These are phyloP conservation scores for Panus rudis DNA, from an alignment of 768 basidiomycete genomes.

Conservation along the genomic window DNA sequence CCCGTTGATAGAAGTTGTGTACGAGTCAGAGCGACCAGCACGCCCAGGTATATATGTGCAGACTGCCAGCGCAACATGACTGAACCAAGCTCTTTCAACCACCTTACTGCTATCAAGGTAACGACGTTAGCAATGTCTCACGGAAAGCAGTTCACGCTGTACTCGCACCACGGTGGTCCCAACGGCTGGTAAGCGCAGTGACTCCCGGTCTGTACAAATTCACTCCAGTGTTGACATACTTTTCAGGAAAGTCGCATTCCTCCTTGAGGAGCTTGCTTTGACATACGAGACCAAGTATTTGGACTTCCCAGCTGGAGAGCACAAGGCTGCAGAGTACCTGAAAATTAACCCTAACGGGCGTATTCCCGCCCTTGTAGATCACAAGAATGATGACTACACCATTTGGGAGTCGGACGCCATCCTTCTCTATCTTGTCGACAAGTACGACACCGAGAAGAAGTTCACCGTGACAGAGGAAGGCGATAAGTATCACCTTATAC, in stretches of 20 bases:
- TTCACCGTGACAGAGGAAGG: conserved; percentile 3
- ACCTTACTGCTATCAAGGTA: too few species aligned
- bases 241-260: conserved; percentile 11
- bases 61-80: too few species aligned
- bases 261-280: conserved; percentile 13
- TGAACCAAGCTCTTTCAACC: too few species aligned
- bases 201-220: neutral
- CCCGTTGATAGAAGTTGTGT: too few species aligned
- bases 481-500: conserved; percentile 16
- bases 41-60: too few species aligned
- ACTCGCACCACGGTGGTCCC: conserved; percentile 10
- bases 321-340: conserved; percentile 9
- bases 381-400: conserved; percentile 18
- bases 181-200: conserved; percentile 8
- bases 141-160: conserved; percentile 15
- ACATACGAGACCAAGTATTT: conserved; percentile 13
- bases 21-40: too few species aligned
- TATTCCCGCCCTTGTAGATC: conserved; percentile 25
- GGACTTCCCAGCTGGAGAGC: conserved; percentile 10
- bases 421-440: conserved; percentile 31
- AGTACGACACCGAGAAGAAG: conserved; percentile 35
- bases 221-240: neutral
- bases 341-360: conserved; percentile 23
- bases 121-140: too few species aligned
- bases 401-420: conserved; percentile 31